Evolutionary conservation across 2,329 filamentous ascomycete species (phyloP), one percentile per base, ranked within the genome.

Genomic region (Fusarium scirpi): DNA sequence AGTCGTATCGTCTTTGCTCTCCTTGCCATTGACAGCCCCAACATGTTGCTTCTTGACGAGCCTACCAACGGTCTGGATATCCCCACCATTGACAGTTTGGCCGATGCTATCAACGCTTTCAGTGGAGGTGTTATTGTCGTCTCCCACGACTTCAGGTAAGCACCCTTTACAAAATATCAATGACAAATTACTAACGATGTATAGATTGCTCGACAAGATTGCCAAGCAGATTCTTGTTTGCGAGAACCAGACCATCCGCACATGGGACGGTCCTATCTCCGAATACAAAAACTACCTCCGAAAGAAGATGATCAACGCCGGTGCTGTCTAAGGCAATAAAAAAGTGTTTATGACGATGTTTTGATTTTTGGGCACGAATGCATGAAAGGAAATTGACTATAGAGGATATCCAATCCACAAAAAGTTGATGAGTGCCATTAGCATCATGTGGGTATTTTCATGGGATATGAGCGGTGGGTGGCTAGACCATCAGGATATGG

Each of bases 41-140:
- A 99, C 88, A 99, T 99, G 96, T 84, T 99, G 76, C 84, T 99
- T 75, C 90, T 99, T 60, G 96, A 99, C 85, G 96, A 99, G 86
- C 97, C 96, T 82, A 99, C 96, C 80, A 99, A 99, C 90, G 96
- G 96, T 89, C 87, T 99, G 70, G 96, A 99, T 87, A 99, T 99
- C 73, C 94, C 96, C 30, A 98, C 96, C 57, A 99, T 99, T 78
- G 96, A 99, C 86, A 94, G 92, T 83, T 84, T 99, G 84, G 97
- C 96, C 5, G 95, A 99, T 78, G 96, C 96, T 76, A 99, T 99
- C 85, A 97, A 98, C 79, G 92, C 94, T 65, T 99, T 93, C 82
- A 94, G 90, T 73, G 96, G 96, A 78, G 96, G 97, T 92, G 95
- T 98, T 54, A 93, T 98, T 57, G 95, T 98, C 71, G 96, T 99